Evolutionary conservation across 192 early-diverging fungal species (phyloP), one percentile per base, ranked within the genome.

Genomic region (Podila horticola): DNA sequence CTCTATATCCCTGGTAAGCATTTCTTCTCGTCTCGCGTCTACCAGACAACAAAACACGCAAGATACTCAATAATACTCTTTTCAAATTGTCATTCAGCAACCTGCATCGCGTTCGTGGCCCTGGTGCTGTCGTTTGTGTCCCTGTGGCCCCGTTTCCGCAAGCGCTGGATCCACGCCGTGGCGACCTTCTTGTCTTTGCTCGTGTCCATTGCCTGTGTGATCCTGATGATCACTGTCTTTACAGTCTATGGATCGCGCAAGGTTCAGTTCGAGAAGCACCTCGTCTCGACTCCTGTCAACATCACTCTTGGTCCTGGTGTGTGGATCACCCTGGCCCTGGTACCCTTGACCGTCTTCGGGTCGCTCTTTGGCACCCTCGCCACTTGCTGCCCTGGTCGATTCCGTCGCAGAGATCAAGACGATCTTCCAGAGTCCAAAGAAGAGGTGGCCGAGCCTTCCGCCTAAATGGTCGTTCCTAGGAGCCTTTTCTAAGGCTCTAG

Each of bases 301-400:
- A 38, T 64, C 22, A 50, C 15, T 0, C 57, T 79, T 28, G 76
- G 76, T n/a, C 76, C 76, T 13, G 76, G 70, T 22, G 51, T 72
- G 13, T 79, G 76, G 76, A 72, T 79, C 30, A 79, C 66, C 0
- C 48, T 79, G 55, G 70, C 60, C 2, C 34, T 79, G 50, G 76
- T 72, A 8, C 76, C 76, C 0, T 36, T 79, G 60, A 68, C 76
- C 0, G 70, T 72, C 10, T 64, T 79, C 69, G 76, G 66, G 1
- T 58, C 70, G 2, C 38, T 79, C 12, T 72, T 79, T 24, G 71
- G 64, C 0, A 61, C 65, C 2, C 67, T 72, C 52, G 69, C 76
- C 10, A 66, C 72, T 8, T 79, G 76, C 22, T 79, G 70, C 49
- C 76, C 76, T 22, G 70, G 66, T 24, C 59, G 76, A 19, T 59